These are phyloP conservation scores for Veloboletus limbatus DNA, from an alignment of 1,284 basidiomycete genomes.

Conservation along the genomic window DNA sequence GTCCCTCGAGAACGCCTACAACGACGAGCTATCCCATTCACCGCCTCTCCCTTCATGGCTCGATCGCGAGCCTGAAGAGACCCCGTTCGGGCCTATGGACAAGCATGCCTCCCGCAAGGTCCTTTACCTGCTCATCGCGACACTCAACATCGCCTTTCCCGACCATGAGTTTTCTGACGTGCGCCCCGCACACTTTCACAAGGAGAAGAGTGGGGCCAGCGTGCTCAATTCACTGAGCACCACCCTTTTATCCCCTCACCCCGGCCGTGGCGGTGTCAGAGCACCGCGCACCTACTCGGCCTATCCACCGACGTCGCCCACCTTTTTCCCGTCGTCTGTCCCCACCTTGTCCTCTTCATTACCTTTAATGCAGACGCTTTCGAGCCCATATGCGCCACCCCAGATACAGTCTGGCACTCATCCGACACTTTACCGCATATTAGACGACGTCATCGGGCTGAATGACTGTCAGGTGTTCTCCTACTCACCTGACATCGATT, in stretches of 20 bases:
- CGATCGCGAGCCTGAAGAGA: slow-evolving; percentile 67
- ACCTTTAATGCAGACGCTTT: slow-evolving; percentile 53
- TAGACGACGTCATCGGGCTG: slow-evolving; percentile 90
- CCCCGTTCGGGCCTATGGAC: slow-evolving; percentile 76
- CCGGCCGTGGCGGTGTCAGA: slow-evolving; percentile 48
- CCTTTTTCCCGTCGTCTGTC: slow-evolving; percentile 70
- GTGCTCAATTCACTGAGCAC: slow-evolving; percentile 81
- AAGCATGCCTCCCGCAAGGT: slow-evolving; percentile 81
- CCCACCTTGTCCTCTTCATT: slow-evolving; percentile 60
- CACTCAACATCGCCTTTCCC: slow-evolving; percentile 95
- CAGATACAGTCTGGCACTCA: slow-evolving; percentile 66
- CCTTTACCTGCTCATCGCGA: slow-evolving; percentile 91
- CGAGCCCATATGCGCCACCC: slow-evolving; percentile 66
- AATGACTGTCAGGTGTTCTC: slow-evolving; percentile 95
- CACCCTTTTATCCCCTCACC: slow-evolving; percentile 66
- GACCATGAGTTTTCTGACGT: slow-evolving; percentile 97
- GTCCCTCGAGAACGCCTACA: slow-evolving; percentile 83
- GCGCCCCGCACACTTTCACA: slow-evolving; percentile 87
- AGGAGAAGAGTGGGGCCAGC: slow-evolving; percentile 72
- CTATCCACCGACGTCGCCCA: slow-evolving; percentile 70
- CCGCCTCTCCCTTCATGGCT: slow-evolving; percentile 70
- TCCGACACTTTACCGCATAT: slow-evolving; percentile 80
- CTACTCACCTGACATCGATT: slow-evolving; percentile 91
- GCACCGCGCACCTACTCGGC: slow-evolving; percentile 78
- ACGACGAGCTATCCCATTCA: slow-evolving; percentile 70